Base-by-base conservation (phyloP, 805 yeast genomes). In the Metschnikowia noctiluminum region DNA sequence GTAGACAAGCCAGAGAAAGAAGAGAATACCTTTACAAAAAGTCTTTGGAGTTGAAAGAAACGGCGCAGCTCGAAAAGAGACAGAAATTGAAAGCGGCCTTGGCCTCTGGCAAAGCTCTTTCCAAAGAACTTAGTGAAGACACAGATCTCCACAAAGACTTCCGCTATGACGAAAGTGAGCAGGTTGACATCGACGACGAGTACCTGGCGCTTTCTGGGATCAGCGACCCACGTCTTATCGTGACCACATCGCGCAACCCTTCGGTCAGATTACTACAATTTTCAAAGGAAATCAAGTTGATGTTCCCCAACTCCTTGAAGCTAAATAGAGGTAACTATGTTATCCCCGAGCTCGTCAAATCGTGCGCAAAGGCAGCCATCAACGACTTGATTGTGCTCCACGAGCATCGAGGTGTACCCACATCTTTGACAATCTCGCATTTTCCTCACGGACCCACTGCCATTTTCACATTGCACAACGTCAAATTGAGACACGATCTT, bases 391-490 rank as follows among this genome's bases (percentile, higher is more conserved):
- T 94, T 26, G 78, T 94, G 3, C 70, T 94, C 21, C 98, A 94
- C 65, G 99, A 94, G 65, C 99, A 94, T 69, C 79, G 99, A 69
- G 99, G 99, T 80, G 92, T 89, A 0, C 99, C 99, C 45, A 91
- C 97, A 0, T 88, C 97, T 1, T 62, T 94, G 51, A 92, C 98
- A 1, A 72, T 94, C 28, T 85, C 94, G 32, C 99, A 94, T 73
- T 87, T 94, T 66, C 99, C 99, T 4, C 96, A 94, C 64, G 99
- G 99, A 0, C 99, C 99, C 15, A 87, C 97, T 2, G 95, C 94
- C 32, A 85, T 87, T 40, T 94, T 94, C 75, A 88, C 97, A 10
- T 73, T 94, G 49, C 98, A 94, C 69, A 94, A 94, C 62, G 98
- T 94, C 46, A 90, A 89, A 27, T 74, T 94, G 49, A 84, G 98